These are phyloP conservation scores for Bryoerythrophyllum caledonicum DNA, from an alignment of 225 moss, liverwort and hornwort species.

Conservation along the genomic window DNA sequence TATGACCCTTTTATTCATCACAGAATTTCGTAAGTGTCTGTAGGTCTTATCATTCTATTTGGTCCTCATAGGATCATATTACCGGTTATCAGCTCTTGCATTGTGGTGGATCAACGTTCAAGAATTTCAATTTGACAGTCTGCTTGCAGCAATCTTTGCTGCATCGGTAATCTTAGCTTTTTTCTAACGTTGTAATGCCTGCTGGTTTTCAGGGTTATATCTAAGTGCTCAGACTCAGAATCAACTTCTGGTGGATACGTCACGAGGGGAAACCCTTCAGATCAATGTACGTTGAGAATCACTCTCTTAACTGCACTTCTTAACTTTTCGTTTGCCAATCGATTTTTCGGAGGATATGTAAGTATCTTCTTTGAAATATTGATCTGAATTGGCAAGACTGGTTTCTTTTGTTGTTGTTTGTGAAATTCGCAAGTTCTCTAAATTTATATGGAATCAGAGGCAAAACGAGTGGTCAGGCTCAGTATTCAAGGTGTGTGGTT, in stretches of 20 bases:
- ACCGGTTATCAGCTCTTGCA: background rate
- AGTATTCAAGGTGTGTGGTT: constrained; percentile 6
- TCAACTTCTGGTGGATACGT: constrained; percentile 91
- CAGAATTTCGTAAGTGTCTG: constrained; percentile 55
- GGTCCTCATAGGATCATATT: too few relatives aligned
- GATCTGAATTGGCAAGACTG: background rate
- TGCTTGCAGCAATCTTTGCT: background rate
- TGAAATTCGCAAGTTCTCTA: too few relatives aligned
- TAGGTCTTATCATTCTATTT: background rate
- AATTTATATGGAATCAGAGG: too few relatives aligned
- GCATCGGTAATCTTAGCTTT: too few relatives aligned
- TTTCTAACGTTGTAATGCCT: background rate
- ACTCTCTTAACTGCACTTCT: background rate
- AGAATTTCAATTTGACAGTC: background rate
- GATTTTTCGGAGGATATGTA: too few relatives aligned
- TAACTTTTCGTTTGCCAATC: constrained; percentile 13
- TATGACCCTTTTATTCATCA: constrained; percentile 62
- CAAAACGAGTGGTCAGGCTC: too few relatives aligned
- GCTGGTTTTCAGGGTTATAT: constrained; percentile 66
- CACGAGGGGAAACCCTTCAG: constrained; percentile 92
- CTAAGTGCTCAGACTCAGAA: constrained; percentile 76
- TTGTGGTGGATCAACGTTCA: too few relatives aligned
- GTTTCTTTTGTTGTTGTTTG: too few relatives aligned
- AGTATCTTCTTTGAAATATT: too few relatives aligned
- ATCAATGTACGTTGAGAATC: constrained; percentile 66